Evolutionary conservation across 257 asterid genomes (phyloP), one percentile per base, ranked within the genome.

Genomic region (Solanum infundibuliforme): DNA sequence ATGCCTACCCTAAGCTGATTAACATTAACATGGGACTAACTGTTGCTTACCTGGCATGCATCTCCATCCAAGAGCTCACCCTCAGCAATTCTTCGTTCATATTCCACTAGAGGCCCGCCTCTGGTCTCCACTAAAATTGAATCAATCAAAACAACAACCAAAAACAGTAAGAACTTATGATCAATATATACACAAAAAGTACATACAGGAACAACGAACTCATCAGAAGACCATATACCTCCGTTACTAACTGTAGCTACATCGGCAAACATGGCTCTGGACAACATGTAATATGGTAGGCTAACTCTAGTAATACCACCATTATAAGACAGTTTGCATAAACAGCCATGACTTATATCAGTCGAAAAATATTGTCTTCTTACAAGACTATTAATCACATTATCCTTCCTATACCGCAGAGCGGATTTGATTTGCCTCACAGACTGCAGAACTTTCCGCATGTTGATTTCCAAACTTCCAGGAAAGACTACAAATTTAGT

Each of bases 31-130:
- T 32, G 14, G 76, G 48, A 62, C 36, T 32, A 71, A 10, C 71
- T 38, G 35, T 34, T 62, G 81, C 85, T 58, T 88, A 95, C 99
- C 95, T 97, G 99, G 86, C 93, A 95, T 89, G 90, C 93, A 91
- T 96, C 99, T 87, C 99, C 98, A 88, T 95, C 98, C 72, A 92
- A 68, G 68, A 96, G 97, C 38, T 95, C 99, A 82, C 99, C 98
- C 12, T 94, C 93, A 69, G 95, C 92, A 76, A 96, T 91, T 90
- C 99, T 93, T 76, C 97, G 94, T 89, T 91, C 97, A 75, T 96
- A 96, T 90, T 95, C 98, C 38, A 93, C 87, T 4, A 96, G 95
- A 87, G 98, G 98, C 34, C 99, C 99, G 86, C 93, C 95, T 83
- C 91, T 87, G 86, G 86, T 90, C 35, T 75, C 84, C 83, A 91